phyloP scores from a whole-genome alignment of 352 stramenopile species.

The Phytophthora litchii region DNA sequence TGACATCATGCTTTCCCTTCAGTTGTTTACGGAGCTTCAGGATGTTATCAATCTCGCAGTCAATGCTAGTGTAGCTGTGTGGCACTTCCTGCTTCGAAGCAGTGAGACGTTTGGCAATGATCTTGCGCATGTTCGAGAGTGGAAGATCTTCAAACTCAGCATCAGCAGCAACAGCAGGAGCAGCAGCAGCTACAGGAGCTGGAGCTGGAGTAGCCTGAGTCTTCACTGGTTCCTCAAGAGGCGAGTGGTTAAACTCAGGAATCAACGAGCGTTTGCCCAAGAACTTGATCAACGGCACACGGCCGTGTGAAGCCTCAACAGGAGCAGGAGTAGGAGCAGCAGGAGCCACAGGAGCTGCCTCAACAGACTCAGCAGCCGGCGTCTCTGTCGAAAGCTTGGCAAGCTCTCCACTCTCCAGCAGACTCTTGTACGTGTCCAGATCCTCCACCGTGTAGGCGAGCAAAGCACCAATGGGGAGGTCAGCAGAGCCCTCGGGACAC shows the following conservation, averaged over 20 bases:
- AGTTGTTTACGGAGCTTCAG: slow-evolving; percentile 93
- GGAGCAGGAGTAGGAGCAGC: slow-evolving; percentile 1
- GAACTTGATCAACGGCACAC: slow-evolving; percentile 85
- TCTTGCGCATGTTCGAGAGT: slow-evolving; percentile 97
- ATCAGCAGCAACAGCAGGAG: slow-evolving; percentile 19
- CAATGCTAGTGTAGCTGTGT: slow-evolving; percentile 97
- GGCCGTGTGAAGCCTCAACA: slow-evolving; percentile 24
- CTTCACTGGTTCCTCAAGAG: slow-evolving; percentile 32
- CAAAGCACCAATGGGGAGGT: slow-evolving; percentile 92
- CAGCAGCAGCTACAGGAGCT: slow-evolving; percentile 15
- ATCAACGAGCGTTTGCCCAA: slow-evolving; percentile 83
- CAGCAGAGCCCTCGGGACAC: slow-evolving; percentile 77
- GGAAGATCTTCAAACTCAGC: slow-evolving; percentile 84
- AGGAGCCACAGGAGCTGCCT: not conserved
- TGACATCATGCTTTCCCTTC: slow-evolving; percentile 92
- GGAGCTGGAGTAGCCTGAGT: slow-evolving; percentile 12
- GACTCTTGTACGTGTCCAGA: slow-evolving; percentile 68
- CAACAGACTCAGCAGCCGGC: slow-evolving; percentile 3
- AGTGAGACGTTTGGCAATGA: slow-evolving; percentile 97
- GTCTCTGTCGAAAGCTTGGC: slow-evolving; percentile 42
- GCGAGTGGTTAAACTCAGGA: slow-evolving; percentile 40
- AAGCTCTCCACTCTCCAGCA: slow-evolving; percentile 66
- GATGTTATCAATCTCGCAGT: slow-evolving; percentile 95
- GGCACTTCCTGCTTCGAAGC: slow-evolving; percentile 97
- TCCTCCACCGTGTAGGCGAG: slow-evolving; percentile 97